These are phyloP conservation scores for Hippophae gyantsensis DNA, from an alignment of 306 rosid genomes.

Conservation along the genomic window DNA sequence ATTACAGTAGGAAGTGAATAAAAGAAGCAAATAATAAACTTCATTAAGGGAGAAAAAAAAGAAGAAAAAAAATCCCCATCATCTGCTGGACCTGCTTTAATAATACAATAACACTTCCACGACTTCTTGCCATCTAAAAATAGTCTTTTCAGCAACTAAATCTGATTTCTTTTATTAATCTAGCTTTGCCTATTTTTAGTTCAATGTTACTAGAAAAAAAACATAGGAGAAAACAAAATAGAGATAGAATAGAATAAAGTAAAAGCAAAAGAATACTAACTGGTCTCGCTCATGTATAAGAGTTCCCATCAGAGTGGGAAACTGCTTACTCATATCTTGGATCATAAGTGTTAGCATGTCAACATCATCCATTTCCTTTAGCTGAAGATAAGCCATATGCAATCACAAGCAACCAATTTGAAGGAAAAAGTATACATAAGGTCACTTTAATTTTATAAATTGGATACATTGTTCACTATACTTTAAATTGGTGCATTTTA, in stretches of 20 bases:
- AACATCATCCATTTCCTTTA: conserved; percentile 83
- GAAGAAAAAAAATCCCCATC: no score
- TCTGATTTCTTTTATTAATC: neutral
- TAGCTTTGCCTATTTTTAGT: neutral
- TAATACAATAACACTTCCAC: no score
- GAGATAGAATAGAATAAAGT: neutral
- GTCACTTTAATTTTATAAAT: no score
- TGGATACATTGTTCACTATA: no score
- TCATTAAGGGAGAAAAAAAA: no score
- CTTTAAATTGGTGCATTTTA: no score
- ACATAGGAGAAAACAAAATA: neutral
- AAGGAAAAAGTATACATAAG: no score
- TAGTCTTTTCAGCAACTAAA: no score
- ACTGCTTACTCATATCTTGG: conserved; percentile 89
- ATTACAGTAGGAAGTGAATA: neutral
- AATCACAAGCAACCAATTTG: conserved; percentile 13
- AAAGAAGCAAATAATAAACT: no score
- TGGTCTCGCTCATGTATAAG: conserved; percentile 89
- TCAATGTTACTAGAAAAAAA: neutral
- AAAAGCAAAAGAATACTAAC: conserved; percentile 38
- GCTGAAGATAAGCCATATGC: conserved; percentile 39
- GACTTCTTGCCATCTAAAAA: no score
- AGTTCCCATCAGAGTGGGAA: conserved; percentile 91
- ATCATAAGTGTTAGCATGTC: conserved; percentile 84
- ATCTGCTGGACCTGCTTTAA: no score